Evolutionary conservation across 164 flowering plant genomes (phyloP).

Genomic region (Houttuynia cordata): DNA sequence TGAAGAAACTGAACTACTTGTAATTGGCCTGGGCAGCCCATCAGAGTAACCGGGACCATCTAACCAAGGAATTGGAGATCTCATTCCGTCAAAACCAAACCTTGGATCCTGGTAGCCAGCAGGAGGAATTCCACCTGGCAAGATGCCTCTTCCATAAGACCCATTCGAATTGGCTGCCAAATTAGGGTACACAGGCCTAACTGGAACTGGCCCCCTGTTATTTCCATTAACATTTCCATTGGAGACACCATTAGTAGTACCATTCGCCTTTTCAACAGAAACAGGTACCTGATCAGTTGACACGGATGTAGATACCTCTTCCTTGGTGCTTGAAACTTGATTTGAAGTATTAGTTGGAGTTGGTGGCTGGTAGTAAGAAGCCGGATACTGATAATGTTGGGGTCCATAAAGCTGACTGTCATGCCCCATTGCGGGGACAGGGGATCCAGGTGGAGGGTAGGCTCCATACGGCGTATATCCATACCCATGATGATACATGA

Average conservation of each 20-base stretch:
- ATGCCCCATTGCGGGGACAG: conserved; percentile 63
- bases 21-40: conserved; percentile 27
- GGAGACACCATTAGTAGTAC: conserved; percentile 23
- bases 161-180: conserved; percentile 26
- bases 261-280: conserved; percentile 34
- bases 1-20: conserved; percentile 19
- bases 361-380: conserved; percentile 44
- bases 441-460: conserved; percentile 54
- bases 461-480: conserved; percentile 67
- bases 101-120: conserved; percentile 52
- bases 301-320: conserved; percentile 32
- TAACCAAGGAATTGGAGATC: conserved; percentile 30
- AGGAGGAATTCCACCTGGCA: conserved; percentile 30
- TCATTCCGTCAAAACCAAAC: conserved; percentile 31
- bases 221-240: conserved; percentile 27
- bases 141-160: conserved; percentile 33
- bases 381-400: conserved; percentile 69
- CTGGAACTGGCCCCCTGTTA: conserved; percentile 24
- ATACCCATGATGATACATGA: conserved; percentile 57
- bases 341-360: conserved; percentile 31
- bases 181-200: conserved; percentile 29
- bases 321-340: conserved; percentile 19
- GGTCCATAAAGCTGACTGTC: conserved; percentile 76
- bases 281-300: conserved; percentile 43
- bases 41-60: conserved; percentile 36